These are phyloP conservation scores for Lasiodiplodia hormozganensis DNA, from an alignment of 2,329 filamentous ascomycete species.

Conservation along the genomic window DNA sequence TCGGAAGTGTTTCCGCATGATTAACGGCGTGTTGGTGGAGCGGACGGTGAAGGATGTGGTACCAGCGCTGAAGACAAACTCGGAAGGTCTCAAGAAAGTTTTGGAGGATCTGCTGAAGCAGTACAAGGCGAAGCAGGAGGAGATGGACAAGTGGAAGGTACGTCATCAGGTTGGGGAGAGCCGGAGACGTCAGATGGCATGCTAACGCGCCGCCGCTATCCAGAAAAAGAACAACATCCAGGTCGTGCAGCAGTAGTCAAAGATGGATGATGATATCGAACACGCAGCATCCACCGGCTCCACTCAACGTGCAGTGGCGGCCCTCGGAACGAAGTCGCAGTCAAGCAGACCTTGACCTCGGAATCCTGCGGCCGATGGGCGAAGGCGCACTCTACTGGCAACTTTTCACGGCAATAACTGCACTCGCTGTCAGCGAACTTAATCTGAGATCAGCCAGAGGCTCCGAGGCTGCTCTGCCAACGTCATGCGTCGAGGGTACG, in stretches of 20 bases:
- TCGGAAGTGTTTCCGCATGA: slow-evolving; percentile 98
- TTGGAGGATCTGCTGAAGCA: slow-evolving; percentile 94
- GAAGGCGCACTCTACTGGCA: background rate
- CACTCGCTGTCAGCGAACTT: slow-evolving; percentile 5
- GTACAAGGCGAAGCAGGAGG: slow-evolving; percentile 92
- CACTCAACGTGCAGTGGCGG: slow-evolving; percentile 3
- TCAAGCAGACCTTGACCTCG: slow-evolving; percentile 2
- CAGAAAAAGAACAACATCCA: slow-evolving; percentile 92
- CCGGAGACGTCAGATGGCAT: slow-evolving; percentile 1
- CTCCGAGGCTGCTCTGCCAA: background rate
- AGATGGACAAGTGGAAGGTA: slow-evolving; percentile 99
- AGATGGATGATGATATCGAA: slow-evolving; percentile 32
- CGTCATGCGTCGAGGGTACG: slow-evolving; percentile 3
- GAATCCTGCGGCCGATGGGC: slow-evolving; percentile 14
- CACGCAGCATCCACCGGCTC: slow-evolving; percentile 5
- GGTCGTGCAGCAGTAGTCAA: slow-evolving; percentile 83
- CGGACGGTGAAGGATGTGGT: slow-evolving; percentile 91
- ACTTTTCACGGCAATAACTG: slow-evolving; percentile 21
- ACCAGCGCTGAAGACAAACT: slow-evolving; percentile 89
- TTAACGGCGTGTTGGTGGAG: slow-evolving; percentile 95
- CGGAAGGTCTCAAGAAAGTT: slow-evolving; percentile 91
- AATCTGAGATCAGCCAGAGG: slow-evolving; percentile 16
- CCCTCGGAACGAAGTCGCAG: slow-evolving; percentile 14
- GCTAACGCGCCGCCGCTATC: slow-evolving; percentile 33
- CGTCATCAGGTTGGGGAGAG: slow-evolving; percentile 37